Conservation (phyloP, 2,329 filamentous ascomycete species). For the Neocatenulostroma microsporum region DNA sequence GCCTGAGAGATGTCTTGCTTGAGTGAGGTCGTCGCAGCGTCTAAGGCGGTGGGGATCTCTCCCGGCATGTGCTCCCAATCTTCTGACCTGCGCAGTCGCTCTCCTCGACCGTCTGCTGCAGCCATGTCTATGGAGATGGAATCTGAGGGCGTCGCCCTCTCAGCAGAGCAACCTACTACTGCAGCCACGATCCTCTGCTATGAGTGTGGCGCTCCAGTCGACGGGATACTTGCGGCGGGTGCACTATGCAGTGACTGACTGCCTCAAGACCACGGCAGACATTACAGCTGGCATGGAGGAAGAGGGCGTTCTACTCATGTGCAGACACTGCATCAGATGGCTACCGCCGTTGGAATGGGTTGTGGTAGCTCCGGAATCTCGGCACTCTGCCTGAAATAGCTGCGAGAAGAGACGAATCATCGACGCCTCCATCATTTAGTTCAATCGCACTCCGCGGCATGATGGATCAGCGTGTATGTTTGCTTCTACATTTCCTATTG, state of each 20-base stretch:
- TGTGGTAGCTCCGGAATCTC: slow-evolving; percentile 73
- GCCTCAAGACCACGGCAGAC: slow-evolving; percentile 88
- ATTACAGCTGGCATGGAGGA: slow-evolving; percentile 86
- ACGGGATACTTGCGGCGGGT: slow-evolving; percentile 76
- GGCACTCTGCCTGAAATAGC: slow-evolving; percentile 84
- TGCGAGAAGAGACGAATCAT: slow-evolving; percentile 86
- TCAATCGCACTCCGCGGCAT: too few relatives aligned
- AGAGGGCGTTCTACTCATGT: slow-evolving; percentile 83
- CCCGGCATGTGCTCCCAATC: too few relatives aligned
- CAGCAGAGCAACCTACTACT: slow-evolving; percentile 17
- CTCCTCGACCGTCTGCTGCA: too few relatives aligned
- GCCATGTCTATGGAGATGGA: slow-evolving; percentile 34
- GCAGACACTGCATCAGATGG: slow-evolving; percentile 92
- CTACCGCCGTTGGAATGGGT: slow-evolving; percentile 83
- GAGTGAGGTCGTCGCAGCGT: too few relatives aligned
- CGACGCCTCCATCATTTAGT: slow-evolving; percentile 94
- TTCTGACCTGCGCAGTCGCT: too few relatives aligned
- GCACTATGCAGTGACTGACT: slow-evolving; percentile 95
- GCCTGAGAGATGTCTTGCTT: too few relatives aligned
- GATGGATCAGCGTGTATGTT: too few relatives aligned
- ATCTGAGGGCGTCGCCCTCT: slow-evolving; percentile 19
- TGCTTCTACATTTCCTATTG: too few relatives aligned
- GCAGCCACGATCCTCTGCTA: slow-evolving; percentile 78
- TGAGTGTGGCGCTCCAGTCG: slow-evolving; percentile 93
- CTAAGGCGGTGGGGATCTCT: too few relatives aligned